Base-by-base conservation (phyloP, 306 rosid genomes). In the Begonia masoniana region DNA sequence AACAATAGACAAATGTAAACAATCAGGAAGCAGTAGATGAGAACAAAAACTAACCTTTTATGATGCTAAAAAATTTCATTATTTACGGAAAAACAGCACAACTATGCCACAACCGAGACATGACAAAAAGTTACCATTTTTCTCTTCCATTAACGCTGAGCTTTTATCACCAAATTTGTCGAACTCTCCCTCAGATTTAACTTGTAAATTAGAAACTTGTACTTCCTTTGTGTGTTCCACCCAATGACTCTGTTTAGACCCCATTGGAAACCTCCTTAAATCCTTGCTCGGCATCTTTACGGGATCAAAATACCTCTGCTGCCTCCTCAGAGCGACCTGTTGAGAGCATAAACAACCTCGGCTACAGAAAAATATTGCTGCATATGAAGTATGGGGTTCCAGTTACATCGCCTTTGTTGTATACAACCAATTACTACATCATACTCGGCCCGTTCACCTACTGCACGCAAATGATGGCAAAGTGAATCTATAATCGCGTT, bases 301-400 rank as follows among this genome's bases (percentile, higher is more conserved):
- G 0, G 78, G 83, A 47, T 87, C 96, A 55, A 50, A 21, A 72
- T 62, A 63, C 68, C 82, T 79, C 68, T 75, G 96, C 72, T 86
- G 99, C 78, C 68, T 78, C 80, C 83, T 78, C 83, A 81, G 81
- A 1, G 80, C 73, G 48, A 69, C 96, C 61, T 92, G 96, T 46
- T 92, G 88, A 92, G 74, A 0, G 87, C 73, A 58, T 65, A 70
- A n/a, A 52, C 51, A 35, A 87, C 99, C 16, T 92, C 96, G 1
- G 83, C 76, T 56, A 92, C 89, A 0, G 99, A 74, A 74, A 77
- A 92, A 69, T 83, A 83, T 52, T 86, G 96, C 76, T 92, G 99
- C 99, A 92, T 86, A 71, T 87, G 87, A 62, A 92, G 80, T 66
- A 87, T 96, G 46, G 82, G 95, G 31, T 70, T 83, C 97, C 97